Evolutionary conservation across 1,139 yeast genomes (phyloP).

Genomic region (Magnusiomyces suaveolens): DNA sequence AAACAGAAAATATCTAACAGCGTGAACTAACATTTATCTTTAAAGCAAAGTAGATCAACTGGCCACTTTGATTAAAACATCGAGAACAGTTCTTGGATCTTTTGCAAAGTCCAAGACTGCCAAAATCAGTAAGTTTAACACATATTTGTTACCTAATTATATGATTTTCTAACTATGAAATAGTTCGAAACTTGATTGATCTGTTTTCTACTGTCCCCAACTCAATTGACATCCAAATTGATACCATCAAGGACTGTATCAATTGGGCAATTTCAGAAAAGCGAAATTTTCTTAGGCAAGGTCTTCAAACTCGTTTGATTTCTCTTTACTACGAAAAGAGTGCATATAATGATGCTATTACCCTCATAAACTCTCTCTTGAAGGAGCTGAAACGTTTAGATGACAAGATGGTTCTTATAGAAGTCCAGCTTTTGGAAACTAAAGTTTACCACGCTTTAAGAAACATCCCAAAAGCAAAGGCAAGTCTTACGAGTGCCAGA

Average conservation of each 20-base stretch:
- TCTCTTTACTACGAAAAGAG: conserved; percentile 59
- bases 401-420: conserved; percentile 90
- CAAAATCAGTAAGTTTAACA: conserved; percentile 46
- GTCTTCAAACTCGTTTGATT: conserved; percentile 75
- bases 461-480: conserved; percentile 86
- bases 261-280: conserved; percentile 81
- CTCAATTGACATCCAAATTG: conserved; percentile 62
- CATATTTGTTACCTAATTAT: conserved; percentile 65
- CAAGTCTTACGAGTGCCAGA: conserved; percentile 89
- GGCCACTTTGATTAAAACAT: conserved; percentile 52
- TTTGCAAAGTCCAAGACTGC: conserved; percentile 94
- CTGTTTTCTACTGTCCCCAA: conserved; percentile 60
- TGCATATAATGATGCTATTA: conserved; percentile 60
- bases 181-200: conserved; percentile 58
- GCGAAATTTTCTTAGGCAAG: conserved; percentile 80
- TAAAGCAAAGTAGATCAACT: conserved; percentile 41
- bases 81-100: conserved; percentile 55
- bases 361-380: conserved; percentile 60
- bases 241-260: conserved; percentile 67
- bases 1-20: neutral
- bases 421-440: conserved; percentile 86
- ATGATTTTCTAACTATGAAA: conserved; percentile 46
- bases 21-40: conserved; percentile 4
- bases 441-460: conserved; percentile 86
- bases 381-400: conserved; percentile 86